Evolutionary conservation across 2,329 filamentous ascomycete species (phyloP).

Genomic region (Sphaerulina vaccinii): DNA sequence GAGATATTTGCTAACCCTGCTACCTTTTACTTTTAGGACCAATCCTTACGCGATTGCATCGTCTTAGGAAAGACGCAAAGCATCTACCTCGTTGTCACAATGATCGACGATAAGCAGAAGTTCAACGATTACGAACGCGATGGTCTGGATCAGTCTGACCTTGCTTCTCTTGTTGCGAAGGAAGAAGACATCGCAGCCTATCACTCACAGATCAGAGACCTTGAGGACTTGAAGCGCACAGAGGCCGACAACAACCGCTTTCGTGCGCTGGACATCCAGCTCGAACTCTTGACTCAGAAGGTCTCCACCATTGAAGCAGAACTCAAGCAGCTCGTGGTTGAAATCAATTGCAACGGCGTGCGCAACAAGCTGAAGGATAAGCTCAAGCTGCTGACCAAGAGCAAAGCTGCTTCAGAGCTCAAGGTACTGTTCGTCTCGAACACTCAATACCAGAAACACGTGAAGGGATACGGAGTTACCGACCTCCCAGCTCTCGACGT

Average conservation of each 20-base stretch:
- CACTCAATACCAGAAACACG: conserved; percentile 23
- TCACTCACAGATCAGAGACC: not conserved
- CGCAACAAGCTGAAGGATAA: conserved; percentile 7
- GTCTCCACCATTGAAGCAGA: not conserved
- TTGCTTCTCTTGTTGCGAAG: not conserved
- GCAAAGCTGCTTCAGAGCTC: conserved; percentile 18
- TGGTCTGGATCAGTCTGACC: not conserved
- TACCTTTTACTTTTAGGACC: too few species aligned
- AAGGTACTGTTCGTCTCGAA: conserved; percentile 21
- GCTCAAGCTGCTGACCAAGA: conserved; percentile 7
- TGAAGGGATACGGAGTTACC: conserved; percentile 8
- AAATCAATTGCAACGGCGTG: conserved; percentile 6
- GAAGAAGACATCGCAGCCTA: not conserved
- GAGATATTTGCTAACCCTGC: too few species aligned
- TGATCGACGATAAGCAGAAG: not conserved
- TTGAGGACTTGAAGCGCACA: not conserved
- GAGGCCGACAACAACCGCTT: not conserved
- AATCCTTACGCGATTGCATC: conserved; percentile 12
- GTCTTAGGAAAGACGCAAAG: conserved; percentile 18
- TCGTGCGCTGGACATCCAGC: not conserved
- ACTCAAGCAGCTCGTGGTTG: conserved; percentile 13
- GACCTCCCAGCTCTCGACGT: conserved; percentile 19
- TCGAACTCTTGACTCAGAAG: not conserved
- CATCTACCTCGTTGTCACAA: conserved; percentile 1
- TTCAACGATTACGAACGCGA: not conserved